Conservation (phyloP, 2,329 filamentous ascomycete genomes). For the Xylariaceae sp. region DNA sequence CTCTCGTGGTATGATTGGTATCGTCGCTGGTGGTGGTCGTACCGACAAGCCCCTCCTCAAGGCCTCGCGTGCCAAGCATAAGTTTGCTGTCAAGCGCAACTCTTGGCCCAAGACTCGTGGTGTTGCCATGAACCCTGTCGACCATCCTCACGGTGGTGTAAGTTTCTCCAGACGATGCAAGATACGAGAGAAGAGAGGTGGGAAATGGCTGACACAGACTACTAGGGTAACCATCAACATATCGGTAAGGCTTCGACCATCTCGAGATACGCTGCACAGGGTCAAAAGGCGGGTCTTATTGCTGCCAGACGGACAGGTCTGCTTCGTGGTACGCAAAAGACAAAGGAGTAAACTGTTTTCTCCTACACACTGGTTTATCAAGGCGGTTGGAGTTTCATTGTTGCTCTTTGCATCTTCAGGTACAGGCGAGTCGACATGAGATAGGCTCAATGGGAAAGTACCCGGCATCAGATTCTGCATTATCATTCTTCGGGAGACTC, state of each 20-base stretch:
- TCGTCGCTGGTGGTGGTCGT: conserved; percentile 98
- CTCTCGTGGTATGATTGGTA: conserved; percentile 98
- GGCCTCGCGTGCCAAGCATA: conserved; percentile 99
- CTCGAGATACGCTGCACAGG: conserved; percentile 94
- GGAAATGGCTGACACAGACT: conserved; percentile 50
- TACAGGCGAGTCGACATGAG: conserved; percentile 47
- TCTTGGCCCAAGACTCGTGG: conserved; percentile 99
- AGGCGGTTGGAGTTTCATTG: conserved; percentile 69
- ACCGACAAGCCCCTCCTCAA: conserved; percentile 99
- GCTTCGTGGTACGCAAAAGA: conserved; percentile 99
- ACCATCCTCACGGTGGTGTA: conserved; percentile 96
- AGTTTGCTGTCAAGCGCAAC: conserved; percentile 99
- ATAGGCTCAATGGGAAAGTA: conserved; percentile 49
- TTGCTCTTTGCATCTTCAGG: conserved; percentile 66
- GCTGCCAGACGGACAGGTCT: conserved; percentile 99
- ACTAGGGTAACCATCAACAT: conserved; percentile 98
- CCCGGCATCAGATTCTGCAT: conserved; percentile 43
- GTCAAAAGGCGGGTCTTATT: conserved; percentile 99
- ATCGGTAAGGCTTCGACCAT: conserved; percentile 99
- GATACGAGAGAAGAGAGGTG: background rate
- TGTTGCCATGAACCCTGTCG: conserved; percentile 99
- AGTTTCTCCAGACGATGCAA: conserved; percentile 45
- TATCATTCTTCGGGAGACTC: conserved; percentile 17
- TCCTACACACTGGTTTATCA: conserved; percentile 54
- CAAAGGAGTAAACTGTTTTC: conserved; percentile 81